Evolutionary conservation across 2,329 filamentous ascomycete species (phyloP), one percentile per base, ranked within the genome.

Genomic region (Paramyrothecium sp.): DNA sequence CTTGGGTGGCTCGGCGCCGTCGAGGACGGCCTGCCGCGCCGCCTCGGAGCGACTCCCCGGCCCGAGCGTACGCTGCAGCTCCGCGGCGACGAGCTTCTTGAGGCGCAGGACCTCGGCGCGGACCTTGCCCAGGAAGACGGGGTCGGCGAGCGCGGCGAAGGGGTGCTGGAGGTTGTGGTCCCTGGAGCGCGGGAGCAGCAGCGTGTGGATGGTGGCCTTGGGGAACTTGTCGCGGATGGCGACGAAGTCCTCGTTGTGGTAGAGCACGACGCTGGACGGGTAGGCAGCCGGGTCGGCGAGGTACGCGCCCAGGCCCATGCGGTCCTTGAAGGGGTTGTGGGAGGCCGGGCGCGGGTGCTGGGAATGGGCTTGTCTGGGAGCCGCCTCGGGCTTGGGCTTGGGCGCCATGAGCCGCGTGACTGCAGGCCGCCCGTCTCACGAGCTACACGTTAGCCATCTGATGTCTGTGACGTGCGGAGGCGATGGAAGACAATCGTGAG

Each of bases 151-250:
- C 4, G 90, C 91, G 20, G 89, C 84, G 67, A 94, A 89, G 0
- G 94, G 93, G 65, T 96, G 89, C 12, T 86, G 76, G 7, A 80
- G 75, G 64, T 81, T 85, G 68, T 87, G 84, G 2, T 71, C 66
- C 1, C 79, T 68, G 46, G 89, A 84, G 53, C 93, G 89, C 7
- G 93, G 91, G 5, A 98, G 85, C n/a, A 98, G 84, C 3, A 99
- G 89, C 1, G 91, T 81, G 75, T 99, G 95, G 3, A 97, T 80
- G 3, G 84, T 86, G 3, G 90, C 85, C 73, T 98, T 99, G 10
- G 95, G 93, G 69, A 86, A 99, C 60, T 86, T 78, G 75, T 99
- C 95, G 65, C 88, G 82, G 71, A 98, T 90, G 20, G 86, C 83
- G 56, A 93, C 89, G 63, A 90, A 92, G 59, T 86, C 78, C 12